These are phyloP conservation scores for Pterocarpus santalinus DNA, from an alignment of 306 rosid species.

Conservation along the genomic window DNA sequence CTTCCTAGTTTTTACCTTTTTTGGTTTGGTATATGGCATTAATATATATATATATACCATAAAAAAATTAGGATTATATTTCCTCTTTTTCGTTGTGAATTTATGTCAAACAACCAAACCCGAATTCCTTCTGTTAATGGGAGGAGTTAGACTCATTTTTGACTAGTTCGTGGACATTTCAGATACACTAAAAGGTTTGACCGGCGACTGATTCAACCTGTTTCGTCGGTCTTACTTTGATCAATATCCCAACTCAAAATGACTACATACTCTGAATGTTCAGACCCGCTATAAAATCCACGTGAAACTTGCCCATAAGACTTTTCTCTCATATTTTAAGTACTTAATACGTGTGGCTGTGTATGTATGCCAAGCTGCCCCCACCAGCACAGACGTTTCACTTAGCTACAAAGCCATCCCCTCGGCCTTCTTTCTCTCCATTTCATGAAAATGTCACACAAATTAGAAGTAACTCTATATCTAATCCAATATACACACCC, in stretches of 20 bases:
- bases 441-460: too few relatives aligned
- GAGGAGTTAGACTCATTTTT: neutral
- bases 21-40: too few relatives aligned
- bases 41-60: too few relatives aligned
- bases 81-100: too few relatives aligned
- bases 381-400: too few relatives aligned
- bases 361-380: neutral
- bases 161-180: neutral
- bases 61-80: too few relatives aligned
- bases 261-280: neutral
- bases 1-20: too few relatives aligned
- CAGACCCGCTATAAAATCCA: neutral
- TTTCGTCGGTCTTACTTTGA: neutral
- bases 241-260: neutral
- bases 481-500: too few relatives aligned
- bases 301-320: neutral
- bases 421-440: too few relatives aligned
- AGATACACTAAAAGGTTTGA: neutral
- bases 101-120: too few relatives aligned
- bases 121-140: neutral
- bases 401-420: too few relatives aligned
- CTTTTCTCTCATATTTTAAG: neutral
- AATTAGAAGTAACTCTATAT: too few relatives aligned
- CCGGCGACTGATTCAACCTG: neutral
- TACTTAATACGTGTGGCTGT: neutral